Evolutionary conservation across 495 filamentous ascomycete genomes (phyloP).

Genomic region (Penicillium canariense): DNA sequence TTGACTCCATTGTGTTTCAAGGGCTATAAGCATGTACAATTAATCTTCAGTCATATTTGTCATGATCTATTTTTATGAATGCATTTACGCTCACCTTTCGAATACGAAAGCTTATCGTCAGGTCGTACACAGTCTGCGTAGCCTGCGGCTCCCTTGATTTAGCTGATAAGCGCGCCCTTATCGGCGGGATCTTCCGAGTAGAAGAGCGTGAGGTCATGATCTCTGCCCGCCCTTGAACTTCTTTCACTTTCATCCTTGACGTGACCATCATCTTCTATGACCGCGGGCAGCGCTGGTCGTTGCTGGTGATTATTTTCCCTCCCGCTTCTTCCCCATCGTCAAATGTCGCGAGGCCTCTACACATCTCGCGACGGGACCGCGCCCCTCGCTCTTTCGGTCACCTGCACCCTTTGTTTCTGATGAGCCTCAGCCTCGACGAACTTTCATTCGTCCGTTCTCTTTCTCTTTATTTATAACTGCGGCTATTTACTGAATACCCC

Average conservation of each 20-base stretch:
- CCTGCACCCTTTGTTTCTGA: conserved; percentile 4
- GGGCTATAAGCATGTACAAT: background rate
- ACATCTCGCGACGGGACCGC: conserved; percentile 14
- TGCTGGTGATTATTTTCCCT: background rate
- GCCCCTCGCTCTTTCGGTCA: conserved; percentile 15
- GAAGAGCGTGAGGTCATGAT: conserved; percentile 24
- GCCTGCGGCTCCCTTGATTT: background rate
- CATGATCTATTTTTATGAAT: too few relatives aligned
- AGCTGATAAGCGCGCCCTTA: conserved; percentile 22
- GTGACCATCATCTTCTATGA: background rate
- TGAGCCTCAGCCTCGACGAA: conserved; percentile 3
- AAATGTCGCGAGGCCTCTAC: conserved; percentile 18
- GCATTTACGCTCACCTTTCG: background rate
- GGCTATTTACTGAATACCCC: background rate
- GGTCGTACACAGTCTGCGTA: background rate
- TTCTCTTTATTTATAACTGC: conserved; percentile 4
- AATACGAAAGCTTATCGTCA: background rate
- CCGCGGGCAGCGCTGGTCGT: background rate
- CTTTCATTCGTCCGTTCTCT: background rate
- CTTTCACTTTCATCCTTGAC: conserved; percentile 3
- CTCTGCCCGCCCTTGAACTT: conserved; percentile 1
- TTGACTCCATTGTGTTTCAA: background rate
- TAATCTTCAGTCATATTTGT: background rate
- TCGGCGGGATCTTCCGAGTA: conserved; percentile 29
- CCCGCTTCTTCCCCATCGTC: conserved; percentile 3